phyloP scores from a whole-genome alignment of 2,329 filamentous ascomycete genomes.

The Alternaria ethzedia region DNA sequence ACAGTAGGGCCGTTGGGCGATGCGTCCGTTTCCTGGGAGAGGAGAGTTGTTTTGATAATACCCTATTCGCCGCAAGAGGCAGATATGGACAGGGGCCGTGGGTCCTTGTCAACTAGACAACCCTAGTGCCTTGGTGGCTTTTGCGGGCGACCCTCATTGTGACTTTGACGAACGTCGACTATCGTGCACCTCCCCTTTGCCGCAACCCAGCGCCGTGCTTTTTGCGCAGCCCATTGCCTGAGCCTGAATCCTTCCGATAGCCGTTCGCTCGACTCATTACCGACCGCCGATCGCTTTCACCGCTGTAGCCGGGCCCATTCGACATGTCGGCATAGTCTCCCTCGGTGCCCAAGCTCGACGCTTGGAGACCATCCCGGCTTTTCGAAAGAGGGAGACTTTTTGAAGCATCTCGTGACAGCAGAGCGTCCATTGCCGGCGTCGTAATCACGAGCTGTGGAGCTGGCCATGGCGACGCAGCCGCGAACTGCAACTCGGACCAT shows the following conservation, averaged over 20 bases:
- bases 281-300: constrained; percentile 16
- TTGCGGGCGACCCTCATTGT: constrained; percentile 22
- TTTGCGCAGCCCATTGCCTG: constrained; percentile 5
- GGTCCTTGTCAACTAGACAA: constrained; percentile 21
- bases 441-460: constrained; percentile 7
- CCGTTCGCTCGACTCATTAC: constrained; percentile 2
- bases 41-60: constrained; percentile 24
- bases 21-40: constrained; percentile 23
- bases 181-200: constrained; percentile 7
- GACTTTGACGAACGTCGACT: constrained; percentile 16
- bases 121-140: constrained; percentile 20
- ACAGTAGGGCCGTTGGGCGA: constrained; percentile 9
- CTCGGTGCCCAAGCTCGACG: constrained; percentile 34
- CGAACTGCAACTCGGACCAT: constrained; percentile 34
- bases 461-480: constrained; percentile 27
- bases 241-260: background rate
- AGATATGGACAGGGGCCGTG: constrained; percentile 15
- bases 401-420: background rate
- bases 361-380: constrained; percentile 30
- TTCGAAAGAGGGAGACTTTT: constrained; percentile 4
- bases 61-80: constrained; percentile 11
- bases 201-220: constrained; percentile 8
- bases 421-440: constrained; percentile 9
- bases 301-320: constrained; percentile 24
- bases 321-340: constrained; percentile 37